phyloP scores from a whole-genome alignment of 2,329 filamentous ascomycete genomes.

The Hirsutella thompsonii region DNA sequence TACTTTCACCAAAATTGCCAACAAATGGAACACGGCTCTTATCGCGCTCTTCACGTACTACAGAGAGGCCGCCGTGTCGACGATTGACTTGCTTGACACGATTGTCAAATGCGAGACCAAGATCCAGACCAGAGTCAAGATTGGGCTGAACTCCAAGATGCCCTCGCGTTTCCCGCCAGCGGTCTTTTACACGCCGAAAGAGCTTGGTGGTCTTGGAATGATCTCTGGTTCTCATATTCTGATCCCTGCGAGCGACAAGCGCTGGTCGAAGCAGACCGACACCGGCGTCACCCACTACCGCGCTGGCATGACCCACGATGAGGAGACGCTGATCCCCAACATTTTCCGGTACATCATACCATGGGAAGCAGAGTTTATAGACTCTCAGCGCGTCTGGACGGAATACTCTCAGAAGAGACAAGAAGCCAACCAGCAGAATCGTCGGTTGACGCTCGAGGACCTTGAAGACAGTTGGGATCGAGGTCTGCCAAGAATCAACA shows the following conservation, averaged over 20 bases:
- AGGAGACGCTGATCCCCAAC: slow-evolving; percentile 95
- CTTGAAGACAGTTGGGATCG: slow-evolving; percentile 98
- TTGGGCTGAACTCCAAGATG: slow-evolving; percentile 98
- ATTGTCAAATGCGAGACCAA: slow-evolving; percentile 99
- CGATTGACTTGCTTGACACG: slow-evolving; percentile 83
- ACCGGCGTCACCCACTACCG: slow-evolving; percentile 94
- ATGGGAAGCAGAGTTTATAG: slow-evolving; percentile 98
- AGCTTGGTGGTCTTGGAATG: slow-evolving; percentile 94
- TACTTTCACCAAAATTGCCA: slow-evolving; percentile 98
- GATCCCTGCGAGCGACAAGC: slow-evolving; percentile 93
- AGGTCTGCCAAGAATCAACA: slow-evolving; percentile 94
- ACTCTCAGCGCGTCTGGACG: slow-evolving; percentile 97
- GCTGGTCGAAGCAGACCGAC: slow-evolving; percentile 97
- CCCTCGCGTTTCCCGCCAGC: slow-evolving; percentile 95
- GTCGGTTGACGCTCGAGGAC: slow-evolving; percentile 86
- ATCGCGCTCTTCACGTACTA: slow-evolving; percentile 99
- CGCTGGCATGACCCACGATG: slow-evolving; percentile 94
- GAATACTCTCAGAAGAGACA: slow-evolving; percentile 97
- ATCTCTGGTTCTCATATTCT: slow-evolving; percentile 97
- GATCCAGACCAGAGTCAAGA: slow-evolving; percentile 98
- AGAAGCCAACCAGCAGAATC: slow-evolving; percentile 95
- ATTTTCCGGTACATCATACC: slow-evolving; percentile 99
- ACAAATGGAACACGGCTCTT: slow-evolving; percentile 98
- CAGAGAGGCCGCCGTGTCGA: slow-evolving; percentile 91
- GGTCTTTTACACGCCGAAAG: slow-evolving; percentile 97